phyloP scores from a whole-genome alignment of 352 stramenopile species.

The Pythium sukuiense region DNA sequence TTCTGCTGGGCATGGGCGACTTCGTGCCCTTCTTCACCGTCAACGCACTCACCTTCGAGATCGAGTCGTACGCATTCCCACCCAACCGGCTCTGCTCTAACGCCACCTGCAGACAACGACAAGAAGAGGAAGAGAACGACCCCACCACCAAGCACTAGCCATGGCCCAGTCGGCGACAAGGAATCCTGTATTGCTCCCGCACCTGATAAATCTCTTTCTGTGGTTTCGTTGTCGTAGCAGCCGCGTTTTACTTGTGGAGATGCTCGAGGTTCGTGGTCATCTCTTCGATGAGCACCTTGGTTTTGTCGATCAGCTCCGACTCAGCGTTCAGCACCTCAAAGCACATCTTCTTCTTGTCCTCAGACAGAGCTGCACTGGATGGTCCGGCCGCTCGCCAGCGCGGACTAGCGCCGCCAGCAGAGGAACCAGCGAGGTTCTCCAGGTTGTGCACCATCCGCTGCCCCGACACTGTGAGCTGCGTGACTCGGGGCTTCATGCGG shows the following conservation, averaged over 20 bases:
- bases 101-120: conserved; percentile 31
- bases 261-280: conserved; percentile 56
- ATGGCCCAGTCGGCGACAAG: background rate
- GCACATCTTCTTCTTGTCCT: conserved; percentile 83
- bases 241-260: conserved; percentile 27
- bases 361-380: conserved; percentile 33
- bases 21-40: conserved; percentile 44
- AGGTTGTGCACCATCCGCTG: conserved; percentile 59
- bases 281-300: conserved; percentile 68
- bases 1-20: conserved; percentile 37
- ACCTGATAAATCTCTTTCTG: background rate
- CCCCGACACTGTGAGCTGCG: conserved; percentile 65
- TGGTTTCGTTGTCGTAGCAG: background rate
- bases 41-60: conserved; percentile 37
- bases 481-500: conserved; percentile 68
- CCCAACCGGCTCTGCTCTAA: conserved; percentile 31
- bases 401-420: conserved; percentile 22
- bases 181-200: background rate
- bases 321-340: conserved; percentile 79
- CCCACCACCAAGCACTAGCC: background rate
- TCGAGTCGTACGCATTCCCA: conserved; percentile 40
- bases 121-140: conserved; percentile 30
- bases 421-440: conserved; percentile 33
- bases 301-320: conserved; percentile 80
- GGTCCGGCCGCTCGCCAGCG: conserved; percentile 6